phyloP scores from a whole-genome alignment of 1,284 basidiomycete species.

The Sporisorium graminicola region DNA sequence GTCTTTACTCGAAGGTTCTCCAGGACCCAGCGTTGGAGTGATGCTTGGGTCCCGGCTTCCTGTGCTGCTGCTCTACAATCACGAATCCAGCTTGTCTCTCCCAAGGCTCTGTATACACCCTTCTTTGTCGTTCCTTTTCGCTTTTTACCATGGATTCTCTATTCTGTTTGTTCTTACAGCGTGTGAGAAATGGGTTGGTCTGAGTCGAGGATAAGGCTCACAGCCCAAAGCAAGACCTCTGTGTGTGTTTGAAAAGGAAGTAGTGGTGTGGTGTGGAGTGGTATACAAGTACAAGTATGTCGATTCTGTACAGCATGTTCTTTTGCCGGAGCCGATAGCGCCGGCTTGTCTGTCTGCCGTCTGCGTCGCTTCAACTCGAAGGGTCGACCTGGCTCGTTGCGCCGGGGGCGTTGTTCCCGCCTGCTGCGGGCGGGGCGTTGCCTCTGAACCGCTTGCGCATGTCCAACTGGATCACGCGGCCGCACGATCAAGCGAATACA shows the following conservation, averaged over 20 bases:
- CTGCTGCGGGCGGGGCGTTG: conserved; percentile 47
- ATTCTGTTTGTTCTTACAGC: not conserved
- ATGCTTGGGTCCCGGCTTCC: not conserved
- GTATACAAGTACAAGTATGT: not conserved
- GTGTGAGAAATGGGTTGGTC: not conserved
- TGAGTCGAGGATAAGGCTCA: not conserved
- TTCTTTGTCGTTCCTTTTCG: not conserved
- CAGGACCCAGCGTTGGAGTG: not conserved
- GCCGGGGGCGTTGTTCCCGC: conserved; percentile 42
- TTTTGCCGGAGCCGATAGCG: too few species aligned
- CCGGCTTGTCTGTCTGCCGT: too few species aligned
- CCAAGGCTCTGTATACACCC: not conserved
- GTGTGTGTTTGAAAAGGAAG: not conserved
- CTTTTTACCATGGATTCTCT: not conserved
- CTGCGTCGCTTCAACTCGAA: conserved; percentile 2
- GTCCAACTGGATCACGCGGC: conserved; percentile 54
- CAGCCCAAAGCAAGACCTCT: not conserved
- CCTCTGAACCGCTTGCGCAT: conserved; percentile 60
- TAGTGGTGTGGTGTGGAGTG: too few species aligned
- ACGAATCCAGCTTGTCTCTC: not conserved
- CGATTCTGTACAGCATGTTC: not conserved
- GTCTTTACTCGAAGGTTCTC: conserved; percentile 10
- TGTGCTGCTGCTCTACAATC: not conserved
- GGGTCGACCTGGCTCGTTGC: conserved; percentile 45
- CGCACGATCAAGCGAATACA: too few species aligned